phyloP scores from a whole-genome alignment of 2,329 filamentous ascomycete genomes.

The Botrytis porri region DNA sequence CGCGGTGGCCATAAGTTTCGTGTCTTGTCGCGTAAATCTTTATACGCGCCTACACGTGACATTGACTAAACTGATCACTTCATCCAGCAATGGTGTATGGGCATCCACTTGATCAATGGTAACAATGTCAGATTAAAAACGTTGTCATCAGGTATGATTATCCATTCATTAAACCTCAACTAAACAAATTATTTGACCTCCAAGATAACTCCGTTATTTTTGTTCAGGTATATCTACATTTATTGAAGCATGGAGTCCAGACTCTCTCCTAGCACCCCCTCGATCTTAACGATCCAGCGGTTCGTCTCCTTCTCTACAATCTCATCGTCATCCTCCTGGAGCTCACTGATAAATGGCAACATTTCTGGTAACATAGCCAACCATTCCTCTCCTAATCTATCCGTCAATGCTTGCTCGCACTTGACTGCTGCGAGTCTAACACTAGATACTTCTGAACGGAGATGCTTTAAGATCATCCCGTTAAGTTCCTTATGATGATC shows the following conservation, averaged over 20 bases:
- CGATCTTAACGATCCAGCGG: slow-evolving; percentile 86
- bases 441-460: slow-evolving; percentile 68
- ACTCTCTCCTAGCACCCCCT: slow-evolving; percentile 84
- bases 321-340: slow-evolving; percentile 96
- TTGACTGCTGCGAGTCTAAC: slow-evolving; percentile 80
- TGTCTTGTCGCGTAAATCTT: too few relatives aligned
- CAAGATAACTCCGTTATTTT: slow-evolving; percentile 11
- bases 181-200: background rate
- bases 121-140: background rate
- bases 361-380: slow-evolving; percentile 87
- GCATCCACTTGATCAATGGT: background rate
- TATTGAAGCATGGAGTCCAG: slow-evolving; percentile 90
- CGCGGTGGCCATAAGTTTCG: slow-evolving; percentile 9
- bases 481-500: slow-evolving; percentile 93
- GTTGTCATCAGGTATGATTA: background rate
- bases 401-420: slow-evolving; percentile 76
- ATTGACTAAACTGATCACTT: background rate
- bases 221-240: slow-evolving; percentile 18
- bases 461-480: slow-evolving; percentile 68
- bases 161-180: slow-evolving; percentile 6
- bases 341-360: slow-evolving; percentile 90
- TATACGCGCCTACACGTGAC: slow-evolving; percentile 4
- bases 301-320: slow-evolving; percentile 85
- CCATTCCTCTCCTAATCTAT: slow-evolving; percentile 89
- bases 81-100: background rate